Evolutionary conservation across 148 eudicot genomes (phyloP).

Genomic region (Persicaria tinctoria): DNA sequence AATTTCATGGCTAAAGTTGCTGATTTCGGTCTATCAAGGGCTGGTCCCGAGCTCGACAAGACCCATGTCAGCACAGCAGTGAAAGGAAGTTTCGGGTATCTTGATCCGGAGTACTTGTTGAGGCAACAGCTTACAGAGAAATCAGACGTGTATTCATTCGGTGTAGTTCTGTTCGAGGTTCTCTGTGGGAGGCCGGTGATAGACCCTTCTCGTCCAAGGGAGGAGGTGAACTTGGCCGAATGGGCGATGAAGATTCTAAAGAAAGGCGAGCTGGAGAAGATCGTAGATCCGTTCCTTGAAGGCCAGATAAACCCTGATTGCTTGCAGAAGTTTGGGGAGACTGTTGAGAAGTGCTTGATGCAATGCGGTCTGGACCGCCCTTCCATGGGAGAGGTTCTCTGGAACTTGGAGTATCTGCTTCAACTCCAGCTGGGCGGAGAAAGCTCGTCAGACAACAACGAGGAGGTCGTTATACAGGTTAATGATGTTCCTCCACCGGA

Average conservation of each 20-base stretch:
- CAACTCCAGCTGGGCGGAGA: slow-evolving; percentile 76
- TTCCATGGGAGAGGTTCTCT: slow-evolving; percentile 89
- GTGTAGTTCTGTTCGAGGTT: slow-evolving; percentile 83
- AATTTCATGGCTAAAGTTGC: slow-evolving; percentile 89
- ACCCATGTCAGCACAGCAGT: slow-evolving; percentile 97
- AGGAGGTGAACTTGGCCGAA: slow-evolving; percentile 83
- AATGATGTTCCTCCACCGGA: slow-evolving; percentile 56
- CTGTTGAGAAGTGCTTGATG: slow-evolving; percentile 91
- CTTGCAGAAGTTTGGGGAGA: slow-evolving; percentile 73
- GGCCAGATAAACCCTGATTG: slow-evolving; percentile 70
- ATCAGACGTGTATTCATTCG: slow-evolving; percentile 92
- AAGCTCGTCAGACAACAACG: slow-evolving; percentile 64
- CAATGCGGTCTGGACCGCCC: slow-evolving; percentile 90
- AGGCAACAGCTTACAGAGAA: slow-evolving; percentile 91
- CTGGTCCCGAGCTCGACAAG: slow-evolving; percentile 87
- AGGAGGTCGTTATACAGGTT: slow-evolving; percentile 29
- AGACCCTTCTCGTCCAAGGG: slow-evolving; percentile 83
- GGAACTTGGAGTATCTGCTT: slow-evolving; percentile 85
- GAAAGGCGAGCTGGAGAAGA: slow-evolving; percentile 69
- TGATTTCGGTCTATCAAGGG: slow-evolving; percentile 86
- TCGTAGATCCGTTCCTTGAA: slow-evolving; percentile 52
- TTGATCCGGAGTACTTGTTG: slow-evolving; percentile 89
- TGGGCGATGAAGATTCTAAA: slow-evolving; percentile 94
- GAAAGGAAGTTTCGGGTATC: slow-evolving; percentile 92
- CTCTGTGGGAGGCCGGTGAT: slow-evolving; percentile 90